Base-by-base conservation (phyloP, 208 protist genomes). In the Endotrypanum monterogeii region DNA sequence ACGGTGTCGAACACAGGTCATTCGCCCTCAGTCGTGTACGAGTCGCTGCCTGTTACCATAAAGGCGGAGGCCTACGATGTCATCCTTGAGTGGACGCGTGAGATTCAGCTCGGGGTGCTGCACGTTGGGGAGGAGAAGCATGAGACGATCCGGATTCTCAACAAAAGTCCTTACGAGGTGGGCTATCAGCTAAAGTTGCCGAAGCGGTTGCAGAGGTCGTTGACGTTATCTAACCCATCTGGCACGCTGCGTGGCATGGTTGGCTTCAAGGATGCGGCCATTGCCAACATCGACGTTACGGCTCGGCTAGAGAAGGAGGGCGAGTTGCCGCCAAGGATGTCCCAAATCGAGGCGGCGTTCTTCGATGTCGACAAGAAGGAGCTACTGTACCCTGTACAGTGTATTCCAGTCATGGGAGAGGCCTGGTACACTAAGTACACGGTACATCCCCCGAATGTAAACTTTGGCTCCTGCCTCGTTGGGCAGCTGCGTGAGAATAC, bases 141-240 rank as follows among this genome's bases (percentile, higher is more conserved):
- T 68, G 92, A 94, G 80, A 74, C 56, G 32, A 75, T 98, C 55
- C 87, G 90, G 44, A 82, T 99, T 32, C 78, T 94, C 56, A 99
- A 99, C 87, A 96, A 94, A 73, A 92, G 96, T 63, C 95, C 97
- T 76, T 98, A 99, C 85, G 94, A 98, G 30, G 86, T 98, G 16
- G 87, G 87, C 28, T 99, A 91, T 82, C 81, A 92, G 61, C 84
- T 98, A 57, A 85, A 87, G 37, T 69, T 98, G 65, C 91, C 93
- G 16, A 88, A 90, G 69, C 65, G 76, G 9, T 68, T 97, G 63
- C 90, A 93, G 80, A 71, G 75, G 48, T 58, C 88, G 30, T 56
- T 98, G 62, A 92, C 84, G 44, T 58, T 98, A 54, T 81, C 83
- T 5, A 74, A 87, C 32, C 79, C 76, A 76, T 82, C 79, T 20